Conservation (phyloP, 1,139 yeast genomes). For the Yamadazyma triangularis region DNA sequence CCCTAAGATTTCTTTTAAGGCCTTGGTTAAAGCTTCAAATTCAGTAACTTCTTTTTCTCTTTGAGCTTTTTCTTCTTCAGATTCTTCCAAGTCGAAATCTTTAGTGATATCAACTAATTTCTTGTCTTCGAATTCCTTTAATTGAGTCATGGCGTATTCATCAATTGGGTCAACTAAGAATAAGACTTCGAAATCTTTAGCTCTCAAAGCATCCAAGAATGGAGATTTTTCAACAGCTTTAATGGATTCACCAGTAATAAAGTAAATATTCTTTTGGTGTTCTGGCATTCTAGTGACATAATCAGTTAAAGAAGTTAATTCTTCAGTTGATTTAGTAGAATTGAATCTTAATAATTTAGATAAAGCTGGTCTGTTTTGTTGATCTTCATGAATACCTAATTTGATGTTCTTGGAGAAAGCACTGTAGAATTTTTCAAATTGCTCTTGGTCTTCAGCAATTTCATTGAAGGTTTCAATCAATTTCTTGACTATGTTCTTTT, state of each 20-base stretch:
- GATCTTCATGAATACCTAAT: constrained; percentile 98
- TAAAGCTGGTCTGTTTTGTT: constrained; percentile 93
- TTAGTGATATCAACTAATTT: constrained; percentile 97
- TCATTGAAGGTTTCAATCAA: constrained; percentile 98
- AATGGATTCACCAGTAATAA: constrained; percentile 97
- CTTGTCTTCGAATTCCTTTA: constrained; percentile 99
- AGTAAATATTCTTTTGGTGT: constrained; percentile 99
- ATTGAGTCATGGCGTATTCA: constrained; percentile 98
- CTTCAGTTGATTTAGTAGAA: constrained; percentile 95
- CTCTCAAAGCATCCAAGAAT: constrained; percentile 97
- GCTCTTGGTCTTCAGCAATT: constrained; percentile 98
- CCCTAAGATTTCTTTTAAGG: constrained; percentile 95
- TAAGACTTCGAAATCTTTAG: constrained; percentile 96
- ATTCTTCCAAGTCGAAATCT: constrained; percentile 98
- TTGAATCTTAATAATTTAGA: constrained; percentile 96
- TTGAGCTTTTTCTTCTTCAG: constrained; percentile 92
- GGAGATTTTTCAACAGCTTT: constrained; percentile 99
- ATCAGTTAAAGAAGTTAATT: constrained; percentile 90
- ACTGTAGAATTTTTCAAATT: constrained; percentile 96
- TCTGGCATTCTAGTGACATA: constrained; percentile 99
- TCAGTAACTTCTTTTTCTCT: constrained; percentile 93
- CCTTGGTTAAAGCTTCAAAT: constrained; percentile 90
- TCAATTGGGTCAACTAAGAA: constrained; percentile 99
- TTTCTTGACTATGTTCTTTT: constrained; percentile 99
- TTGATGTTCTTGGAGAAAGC: constrained; percentile 98